Evolutionary conservation across 2,329 filamentous ascomycete species (phyloP).

Genomic region (Tolypocladium sp.): DNA sequence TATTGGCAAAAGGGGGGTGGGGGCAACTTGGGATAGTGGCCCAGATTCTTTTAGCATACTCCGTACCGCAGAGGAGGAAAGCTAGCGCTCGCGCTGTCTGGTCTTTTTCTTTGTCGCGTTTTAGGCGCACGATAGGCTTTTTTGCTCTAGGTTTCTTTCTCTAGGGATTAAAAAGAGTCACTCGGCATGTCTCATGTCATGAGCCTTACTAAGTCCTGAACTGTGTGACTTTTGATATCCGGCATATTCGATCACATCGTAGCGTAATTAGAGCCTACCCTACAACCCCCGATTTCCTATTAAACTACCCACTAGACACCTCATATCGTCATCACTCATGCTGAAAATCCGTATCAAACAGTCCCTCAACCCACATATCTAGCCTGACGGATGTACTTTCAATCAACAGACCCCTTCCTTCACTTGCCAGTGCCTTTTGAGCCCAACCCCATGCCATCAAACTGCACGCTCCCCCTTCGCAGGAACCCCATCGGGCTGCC

Average conservation of each 20-base stretch:
- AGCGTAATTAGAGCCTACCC: background rate
- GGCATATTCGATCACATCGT: background rate
- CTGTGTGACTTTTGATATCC: background rate
- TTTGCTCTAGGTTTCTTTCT: background rate
- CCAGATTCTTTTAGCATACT: background rate
- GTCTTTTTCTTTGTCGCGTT: background rate
- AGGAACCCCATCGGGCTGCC: conserved; percentile 38
- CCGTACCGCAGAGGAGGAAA: background rate
- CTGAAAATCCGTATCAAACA: background rate
- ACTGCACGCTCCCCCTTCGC: conserved; percentile 40
- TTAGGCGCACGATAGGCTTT: no score
- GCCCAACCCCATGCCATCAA: conserved; percentile 19
- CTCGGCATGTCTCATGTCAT: background rate
- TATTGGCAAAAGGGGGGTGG: background rate
- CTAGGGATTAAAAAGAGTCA: background rate
- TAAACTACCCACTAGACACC: background rate
- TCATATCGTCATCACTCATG: background rate
- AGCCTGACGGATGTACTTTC: background rate
- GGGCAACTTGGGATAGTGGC: background rate
- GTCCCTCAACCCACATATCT: background rate
- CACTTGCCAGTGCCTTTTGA: conserved; percentile 8
- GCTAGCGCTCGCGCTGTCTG: background rate
- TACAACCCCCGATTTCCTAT: background rate
- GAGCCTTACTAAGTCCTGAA: background rate
- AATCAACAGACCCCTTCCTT: background rate